Conservation (phyloP, 495 filamentous ascomycete species). For the Lophiotrema nucula region DNA sequence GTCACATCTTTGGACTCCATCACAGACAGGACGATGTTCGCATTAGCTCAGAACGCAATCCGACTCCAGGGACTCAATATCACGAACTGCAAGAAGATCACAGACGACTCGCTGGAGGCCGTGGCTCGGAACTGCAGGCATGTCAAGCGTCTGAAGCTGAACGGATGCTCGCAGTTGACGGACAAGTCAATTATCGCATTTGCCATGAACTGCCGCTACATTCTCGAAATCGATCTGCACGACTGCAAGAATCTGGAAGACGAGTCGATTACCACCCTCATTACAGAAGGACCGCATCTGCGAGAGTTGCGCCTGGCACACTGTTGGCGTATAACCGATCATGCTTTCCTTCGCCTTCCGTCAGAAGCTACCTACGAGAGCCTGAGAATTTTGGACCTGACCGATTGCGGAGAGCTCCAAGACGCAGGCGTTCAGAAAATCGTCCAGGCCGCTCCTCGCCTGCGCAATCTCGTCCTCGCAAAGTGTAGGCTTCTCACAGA, state of each 20-base stretch:
- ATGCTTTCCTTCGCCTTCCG: slow-evolving; percentile 81
- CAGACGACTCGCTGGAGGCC: slow-evolving; percentile 78
- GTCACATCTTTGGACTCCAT: slow-evolving; percentile 76
- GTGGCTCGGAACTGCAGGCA: slow-evolving; percentile 80
- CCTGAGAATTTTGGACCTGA: slow-evolving; percentile 91
- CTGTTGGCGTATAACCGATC: slow-evolving; percentile 78
- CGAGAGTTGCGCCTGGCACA: slow-evolving; percentile 84
- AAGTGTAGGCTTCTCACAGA: slow-evolving; percentile 95
- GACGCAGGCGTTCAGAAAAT: slow-evolving; percentile 87
- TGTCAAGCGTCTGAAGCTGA: slow-evolving; percentile 92
- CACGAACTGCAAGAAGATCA: slow-evolving; percentile 78
- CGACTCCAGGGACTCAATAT: slow-evolving; percentile 93
- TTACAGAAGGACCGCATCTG: slow-evolving; percentile 72
- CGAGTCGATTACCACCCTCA: slow-evolving; percentile 72
- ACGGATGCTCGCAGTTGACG: slow-evolving; percentile 76
- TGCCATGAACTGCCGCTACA: slow-evolving; percentile 81
- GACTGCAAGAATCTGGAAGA: slow-evolving; percentile 79
- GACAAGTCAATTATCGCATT: slow-evolving; percentile 80
- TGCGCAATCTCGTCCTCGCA: slow-evolving; percentile 88
- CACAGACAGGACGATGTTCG: slow-evolving; percentile 76
- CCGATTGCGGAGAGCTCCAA: slow-evolving; percentile 75
- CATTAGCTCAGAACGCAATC: slow-evolving; percentile 76
- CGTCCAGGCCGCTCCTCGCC: slow-evolving; percentile 76
- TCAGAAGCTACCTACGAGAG: slow-evolving; percentile 68
- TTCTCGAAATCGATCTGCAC: slow-evolving; percentile 94